Conservation (phyloP, 257 asterid genomes). For the Jacaranda copaia region DNA sequence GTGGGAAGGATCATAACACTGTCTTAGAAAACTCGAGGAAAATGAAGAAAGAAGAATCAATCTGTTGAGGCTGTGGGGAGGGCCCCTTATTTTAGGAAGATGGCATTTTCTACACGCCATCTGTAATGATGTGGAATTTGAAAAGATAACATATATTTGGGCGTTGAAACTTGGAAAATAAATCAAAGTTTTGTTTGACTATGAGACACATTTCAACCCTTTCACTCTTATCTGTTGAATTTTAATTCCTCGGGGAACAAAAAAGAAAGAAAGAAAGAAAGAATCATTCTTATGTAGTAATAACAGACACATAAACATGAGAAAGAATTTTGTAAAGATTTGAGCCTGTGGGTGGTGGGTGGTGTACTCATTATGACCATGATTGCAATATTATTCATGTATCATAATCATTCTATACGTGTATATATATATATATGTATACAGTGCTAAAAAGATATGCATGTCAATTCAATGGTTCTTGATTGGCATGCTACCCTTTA, state of each 20-base stretch:
- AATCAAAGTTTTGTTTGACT: conserved; percentile 24
- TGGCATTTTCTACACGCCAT: conserved; percentile 37
- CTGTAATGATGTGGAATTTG: conserved; percentile 32
- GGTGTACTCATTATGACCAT: conserved; percentile 37
- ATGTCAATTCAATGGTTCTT: conserved; percentile 25
- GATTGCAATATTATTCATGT: conserved; percentile 30
- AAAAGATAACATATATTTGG: background rate
- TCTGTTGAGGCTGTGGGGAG: too few relatives aligned
- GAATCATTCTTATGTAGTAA: conserved; percentile 17
- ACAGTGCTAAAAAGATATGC: conserved; percentile 33
- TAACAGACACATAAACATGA: background rate
- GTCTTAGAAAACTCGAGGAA: conserved; percentile 27
- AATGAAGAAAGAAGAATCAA: too few relatives aligned
- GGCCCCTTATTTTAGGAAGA: background rate
- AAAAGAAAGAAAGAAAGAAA: background rate
- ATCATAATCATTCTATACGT: conserved; percentile 12
- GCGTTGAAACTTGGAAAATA: conserved; percentile 28
- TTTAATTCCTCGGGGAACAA: background rate
- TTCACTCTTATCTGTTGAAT: conserved; percentile 28
- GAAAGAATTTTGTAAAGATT: conserved; percentile 32
- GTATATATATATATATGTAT: background rate
- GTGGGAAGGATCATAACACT: background rate
- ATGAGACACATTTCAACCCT: conserved; percentile 30
- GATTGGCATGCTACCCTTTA: conserved; percentile 9
- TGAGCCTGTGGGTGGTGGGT: background rate